Evolutionary conservation across 495 filamentous ascomycete species (phyloP).

Genomic region (Daldinia concentrica): DNA sequence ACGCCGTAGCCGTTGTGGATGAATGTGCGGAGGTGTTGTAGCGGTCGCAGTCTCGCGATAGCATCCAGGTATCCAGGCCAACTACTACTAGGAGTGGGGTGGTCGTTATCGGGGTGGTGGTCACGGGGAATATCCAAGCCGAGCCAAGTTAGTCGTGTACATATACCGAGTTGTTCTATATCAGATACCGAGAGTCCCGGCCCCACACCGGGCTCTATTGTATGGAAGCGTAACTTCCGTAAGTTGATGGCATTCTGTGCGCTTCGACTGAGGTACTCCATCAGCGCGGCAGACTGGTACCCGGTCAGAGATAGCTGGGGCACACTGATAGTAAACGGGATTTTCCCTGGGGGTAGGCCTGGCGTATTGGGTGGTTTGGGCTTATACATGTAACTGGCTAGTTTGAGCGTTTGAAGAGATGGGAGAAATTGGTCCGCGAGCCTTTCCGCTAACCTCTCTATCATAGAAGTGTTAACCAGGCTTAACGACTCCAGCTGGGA

Average conservation of each 20-base stretch:
- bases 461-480: not conserved
- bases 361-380: not conserved
- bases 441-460: not conserved
- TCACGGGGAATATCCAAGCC: not conserved
- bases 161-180: not conserved
- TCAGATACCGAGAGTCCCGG: not conserved
- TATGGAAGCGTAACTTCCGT: not conserved
- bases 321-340: not conserved
- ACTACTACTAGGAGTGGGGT: not conserved
- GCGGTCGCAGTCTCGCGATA: not conserved
- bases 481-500: not conserved
- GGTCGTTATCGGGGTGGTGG: not conserved
- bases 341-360: not conserved
- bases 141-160: not conserved
- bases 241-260: not conserved
- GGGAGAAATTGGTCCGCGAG: not conserved
- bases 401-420: not conserved
- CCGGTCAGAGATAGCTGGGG: not conserved
- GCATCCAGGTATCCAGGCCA: not conserved
- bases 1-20: not conserved
- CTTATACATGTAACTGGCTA: not conserved
- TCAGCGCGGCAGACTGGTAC: not conserved
- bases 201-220: not conserved
- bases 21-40: not conserved
- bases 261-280: not conserved